Base-by-base conservation (phyloP, 1,139 yeast genomes). In the Taphrina communis region DNA sequence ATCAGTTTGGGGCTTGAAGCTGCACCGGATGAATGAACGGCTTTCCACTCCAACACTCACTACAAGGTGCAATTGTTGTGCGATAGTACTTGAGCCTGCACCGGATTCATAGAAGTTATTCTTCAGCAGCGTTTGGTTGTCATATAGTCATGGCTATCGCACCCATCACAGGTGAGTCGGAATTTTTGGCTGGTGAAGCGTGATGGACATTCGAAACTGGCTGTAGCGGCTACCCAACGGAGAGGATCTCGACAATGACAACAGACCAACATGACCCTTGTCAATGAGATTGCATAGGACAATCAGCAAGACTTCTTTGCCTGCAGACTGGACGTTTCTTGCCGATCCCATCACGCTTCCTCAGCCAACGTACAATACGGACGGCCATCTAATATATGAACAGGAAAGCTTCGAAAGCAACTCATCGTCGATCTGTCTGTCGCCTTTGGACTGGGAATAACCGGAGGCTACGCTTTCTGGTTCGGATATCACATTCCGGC, bases 401-500 rank as follows among this genome's bases (percentile, higher is more conserved):
- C 44, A 48, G 70, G 70, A 39, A 66, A 61, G 46, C 48, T 69
- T 39, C 56, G 69, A 8, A 66, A 63, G 48, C 59, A 55, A 19
- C 58, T 69, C 51, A 69, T 69, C 53, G 66, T 60, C 56, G 71
- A 65, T 42, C 63, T 65, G 21, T 65, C 68, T 31, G 65, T 65
- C 51, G 66, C 70, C 14, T 55, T 70, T 12, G 67, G 69, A 25
- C 63, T 70, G 2, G 72, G 72, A 3, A 59, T 70, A 36, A 57
- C 59, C 38, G 68, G 69, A 19, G 71, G 70, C 11, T 70, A 61
- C 61, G 65, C 61, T 0, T 70, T 66, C 60, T 70, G 72, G 72
- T 66, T 48, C 38, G 71, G 70, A 19, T 70, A 68, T 57, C 72
- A 70, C 48, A 66, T 70, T 46, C 72, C 72, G 7, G 62, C 72